phyloP scores from a whole-genome alignment of 192 early-diverging fungal genomes.

The Umbelopsis sp. region DNA sequence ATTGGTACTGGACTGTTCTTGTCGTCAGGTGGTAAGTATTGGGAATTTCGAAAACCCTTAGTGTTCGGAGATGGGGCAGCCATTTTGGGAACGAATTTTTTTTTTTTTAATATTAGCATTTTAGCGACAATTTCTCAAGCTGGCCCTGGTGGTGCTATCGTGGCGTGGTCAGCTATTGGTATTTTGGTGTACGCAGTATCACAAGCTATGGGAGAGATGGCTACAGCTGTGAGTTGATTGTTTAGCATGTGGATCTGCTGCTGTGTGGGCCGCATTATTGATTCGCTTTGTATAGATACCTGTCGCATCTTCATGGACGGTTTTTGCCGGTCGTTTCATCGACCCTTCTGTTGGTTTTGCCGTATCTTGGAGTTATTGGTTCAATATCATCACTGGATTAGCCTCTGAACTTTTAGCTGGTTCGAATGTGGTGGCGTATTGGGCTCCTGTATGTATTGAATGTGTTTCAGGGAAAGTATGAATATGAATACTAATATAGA shows the following conservation, averaged over 20 bases:
- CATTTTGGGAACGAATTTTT: neutral
- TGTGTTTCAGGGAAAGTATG: neutral
- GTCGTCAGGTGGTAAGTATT: slow-evolving; percentile 35
- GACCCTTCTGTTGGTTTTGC: slow-evolving; percentile 67
- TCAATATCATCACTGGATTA: slow-evolving; percentile 63
- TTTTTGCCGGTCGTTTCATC: slow-evolving; percentile 66
- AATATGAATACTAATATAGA: neutral
- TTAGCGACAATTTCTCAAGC: slow-evolving; percentile 37
- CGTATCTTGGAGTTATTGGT: slow-evolving; percentile 72
- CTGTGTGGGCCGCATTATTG: too few species aligned
- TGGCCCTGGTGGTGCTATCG: slow-evolving; percentile 66
- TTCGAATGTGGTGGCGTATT: slow-evolving; percentile 72
- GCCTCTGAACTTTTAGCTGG: slow-evolving; percentile 79
- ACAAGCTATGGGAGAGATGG: slow-evolving; percentile 67
- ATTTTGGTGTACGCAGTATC: slow-evolving; percentile 58
- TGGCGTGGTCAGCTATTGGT: slow-evolving; percentile 62
- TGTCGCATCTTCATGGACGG: slow-evolving; percentile 66
- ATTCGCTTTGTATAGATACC: slow-evolving; percentile 49
- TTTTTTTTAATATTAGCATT: neutral
- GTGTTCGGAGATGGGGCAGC: neutral
- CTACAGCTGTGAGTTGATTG: slow-evolving; percentile 42
- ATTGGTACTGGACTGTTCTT: slow-evolving; percentile 49
- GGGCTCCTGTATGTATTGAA: slow-evolving; percentile 24
- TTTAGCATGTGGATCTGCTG: neutral
- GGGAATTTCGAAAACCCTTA: neutral